A percentile compares a stretch with the other conserved stretches of the same genome.
phyloP scores from a whole-genome alignment of 805 yeast genomes.

The Lachancea sp. region DNA sequence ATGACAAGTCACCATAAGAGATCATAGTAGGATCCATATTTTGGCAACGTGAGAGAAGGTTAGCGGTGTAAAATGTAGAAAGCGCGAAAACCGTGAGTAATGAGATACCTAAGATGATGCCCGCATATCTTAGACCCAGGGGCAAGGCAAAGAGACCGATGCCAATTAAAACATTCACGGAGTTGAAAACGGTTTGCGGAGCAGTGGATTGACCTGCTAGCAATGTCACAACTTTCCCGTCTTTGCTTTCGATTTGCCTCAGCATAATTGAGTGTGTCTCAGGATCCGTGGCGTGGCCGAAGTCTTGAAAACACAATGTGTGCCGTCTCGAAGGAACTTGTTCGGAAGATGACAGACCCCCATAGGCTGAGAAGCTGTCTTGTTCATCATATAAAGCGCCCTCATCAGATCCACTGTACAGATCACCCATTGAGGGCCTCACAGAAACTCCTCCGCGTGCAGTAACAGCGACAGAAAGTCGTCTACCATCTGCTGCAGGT shows the following conservation, averaged over 20 bases:
- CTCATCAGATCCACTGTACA: slow-evolving; percentile 12
- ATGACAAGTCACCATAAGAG: slow-evolving; percentile 86
- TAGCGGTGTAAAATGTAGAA: slow-evolving; percentile 72
- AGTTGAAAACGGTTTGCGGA: slow-evolving; percentile 70
- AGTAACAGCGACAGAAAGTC: slow-evolving; percentile 50
- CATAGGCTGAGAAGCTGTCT: slow-evolving; percentile 39
- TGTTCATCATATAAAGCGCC: slow-evolving; percentile 32
- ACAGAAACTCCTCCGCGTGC: slow-evolving; percentile 20
- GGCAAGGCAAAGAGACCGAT: slow-evolving; percentile 72
- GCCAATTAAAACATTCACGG: slow-evolving; percentile 71
- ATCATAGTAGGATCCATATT: slow-evolving; percentile 73
- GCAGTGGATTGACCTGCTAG: slow-evolving; percentile 78
- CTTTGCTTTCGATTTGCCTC: slow-evolving; percentile 59
- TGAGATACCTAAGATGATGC: slow-evolving; percentile 62
- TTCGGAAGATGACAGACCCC: slow-evolving; percentile 28
- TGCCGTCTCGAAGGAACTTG: slow-evolving; percentile 30
- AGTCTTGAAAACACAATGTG: slow-evolving; percentile 41
- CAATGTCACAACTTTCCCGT: slow-evolving; percentile 65
- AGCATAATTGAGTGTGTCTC: slow-evolving; percentile 48
- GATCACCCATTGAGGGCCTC: slow-evolving; percentile 22
- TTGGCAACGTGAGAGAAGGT: slow-evolving; percentile 63
- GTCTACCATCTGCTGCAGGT: slow-evolving; percentile 58
- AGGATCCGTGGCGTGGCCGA: slow-evolving; percentile 34
- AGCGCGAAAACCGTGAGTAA: slow-evolving; percentile 55
- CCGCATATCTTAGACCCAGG: slow-evolving; percentile 58